These are phyloP conservation scores for Coccinonectria pachysandricola DNA, from an alignment of 2,329 filamentous ascomycete genomes.

Conservation along the genomic window DNA sequence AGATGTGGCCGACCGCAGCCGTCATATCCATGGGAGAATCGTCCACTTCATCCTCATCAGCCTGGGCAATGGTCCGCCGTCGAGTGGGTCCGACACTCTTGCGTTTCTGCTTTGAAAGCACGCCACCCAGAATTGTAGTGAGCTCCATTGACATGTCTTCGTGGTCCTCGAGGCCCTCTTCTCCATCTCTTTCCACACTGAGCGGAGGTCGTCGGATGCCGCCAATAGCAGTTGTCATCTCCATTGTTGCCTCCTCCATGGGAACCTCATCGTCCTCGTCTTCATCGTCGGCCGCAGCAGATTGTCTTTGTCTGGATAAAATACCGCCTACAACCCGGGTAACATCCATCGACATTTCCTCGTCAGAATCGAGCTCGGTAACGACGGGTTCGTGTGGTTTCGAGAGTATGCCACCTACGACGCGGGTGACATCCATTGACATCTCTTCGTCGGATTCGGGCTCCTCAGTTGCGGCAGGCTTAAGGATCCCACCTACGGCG, in stretches of 20 bases:
- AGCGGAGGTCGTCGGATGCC: slow-evolving; percentile 43
- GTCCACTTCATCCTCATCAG: slow-evolving; percentile 20
- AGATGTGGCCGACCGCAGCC: slow-evolving; percentile 43
- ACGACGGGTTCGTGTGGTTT: too few species aligned
- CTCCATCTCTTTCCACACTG: slow-evolving; percentile 25
- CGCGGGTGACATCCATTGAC: slow-evolving; percentile 90
- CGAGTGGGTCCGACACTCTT: slow-evolving; percentile 14
- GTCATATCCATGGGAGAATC: slow-evolving; percentile 42
- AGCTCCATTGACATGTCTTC: slow-evolving; percentile 76
- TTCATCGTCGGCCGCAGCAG: slow-evolving; percentile 17
- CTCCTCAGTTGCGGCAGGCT: slow-evolving; percentile 32
- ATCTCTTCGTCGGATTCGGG: slow-evolving; percentile 51
- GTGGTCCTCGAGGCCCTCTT: too few species aligned
- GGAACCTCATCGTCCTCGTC: slow-evolving; percentile 24
- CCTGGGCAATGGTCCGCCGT: slow-evolving; percentile 19
- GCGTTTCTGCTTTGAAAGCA: slow-evolving; percentile 29
- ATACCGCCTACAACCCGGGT: slow-evolving; percentile 77
- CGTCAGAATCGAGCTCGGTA: slow-evolving; percentile 30
- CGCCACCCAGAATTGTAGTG: slow-evolving; percentile 52
- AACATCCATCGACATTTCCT: slow-evolving; percentile 89
- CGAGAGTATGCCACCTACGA: slow-evolving; percentile 66
- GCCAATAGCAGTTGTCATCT: slow-evolving; percentile 71
- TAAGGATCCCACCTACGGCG: slow-evolving; percentile 44
- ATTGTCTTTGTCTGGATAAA: slow-evolving; percentile 31
- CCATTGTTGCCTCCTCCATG: slow-evolving; percentile 52